Evolutionary conservation across 169 alveolate species (phyloP), one percentile per base, ranked within the genome.

Genomic region (Eimeria acervulina): DNA sequence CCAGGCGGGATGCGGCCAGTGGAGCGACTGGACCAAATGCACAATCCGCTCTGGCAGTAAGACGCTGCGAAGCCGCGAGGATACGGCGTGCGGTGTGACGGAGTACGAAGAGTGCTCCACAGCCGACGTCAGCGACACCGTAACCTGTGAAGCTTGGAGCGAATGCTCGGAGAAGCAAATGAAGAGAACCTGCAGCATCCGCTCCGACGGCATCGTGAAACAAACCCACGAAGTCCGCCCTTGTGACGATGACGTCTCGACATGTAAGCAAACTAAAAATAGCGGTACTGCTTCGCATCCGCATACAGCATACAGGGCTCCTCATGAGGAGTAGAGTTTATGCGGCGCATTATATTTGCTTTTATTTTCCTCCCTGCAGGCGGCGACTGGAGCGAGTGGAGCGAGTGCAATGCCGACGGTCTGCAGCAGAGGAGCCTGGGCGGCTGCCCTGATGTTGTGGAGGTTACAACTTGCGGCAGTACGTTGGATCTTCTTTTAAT

Each of bases 361-460:
- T 19, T 17, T 19, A 33, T 36, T 6, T 63, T 26, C 26, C 12
- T 63, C 10, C 28, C 0, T 44, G 0, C 80, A 90, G 95, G 95
- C 78, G 95, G 95, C 40, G 61, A 28, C 5, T 80, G 47, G 68
- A 31, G 66, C 90, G 81, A 6, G 36, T 90, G 88, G 90, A 26
- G 63, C 42, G 95, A 70, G 13, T 90, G 95, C 61, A 47, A 42
- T 21, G 81, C 36, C 2, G 78, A 44, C 36, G 78, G 78, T 66
- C 10, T 51, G 52, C 95, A 90, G n/a, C 38, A n/a, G 47, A 44
- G 95, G 31, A 12, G 44, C 31, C 78, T 33, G 28, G 28, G 10
- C 66, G 47, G 55, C 38, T 90, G 95, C 89, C 95, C 95, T 4
- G 80, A 90, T n/a, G 72, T 51, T 6, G 42, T 26, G 8, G 95